Base-by-base conservation (phyloP, 495 filamentous ascomycete species). In the Penicillium canariense region DNA sequence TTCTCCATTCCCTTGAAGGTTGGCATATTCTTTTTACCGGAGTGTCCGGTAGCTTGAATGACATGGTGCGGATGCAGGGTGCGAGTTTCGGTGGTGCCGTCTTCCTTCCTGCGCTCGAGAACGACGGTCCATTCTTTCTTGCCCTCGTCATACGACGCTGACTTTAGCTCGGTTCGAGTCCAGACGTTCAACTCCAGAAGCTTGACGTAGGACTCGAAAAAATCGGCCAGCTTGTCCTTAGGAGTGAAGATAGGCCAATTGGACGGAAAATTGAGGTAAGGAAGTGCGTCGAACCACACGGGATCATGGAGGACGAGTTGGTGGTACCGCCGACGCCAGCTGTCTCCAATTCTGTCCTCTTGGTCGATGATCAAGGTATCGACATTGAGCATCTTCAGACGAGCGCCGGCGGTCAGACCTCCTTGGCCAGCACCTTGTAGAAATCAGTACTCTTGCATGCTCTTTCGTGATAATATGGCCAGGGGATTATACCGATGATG, bases 201-300 rank as follows among this genome's bases (percentile, higher is more conserved):
- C 30, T 81, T 82, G 42, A 81, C 87, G 58, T 94, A 94, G 2
- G 77, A 75, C 39, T 91, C 85, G 62, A 92, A 84, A 76, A 87
- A 93, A 31, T 89, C 84, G 14, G 84, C 89, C 0, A 91, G 75
- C 55, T 92, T 92, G 65, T 92, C 87, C 61, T 91, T 91, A 1
- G 89, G 88, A 1, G 87, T 88, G 63, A 87, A 89, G 23, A 85
- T 59, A 2, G 75, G 75, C 87, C 88, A 92, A 52, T 70, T 72
- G 0, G 76, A 54, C 10, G 89, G 88, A 58, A 91, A 92, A 0
- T 75, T 70, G 1, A 91, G 40, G 67, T 90, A 91, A 1, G 88
- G 85, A 66, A 91, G 64, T 61, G 91, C 87, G 61, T 90, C 86
- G 58, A 82, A 89, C 82, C 85, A 87, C 4, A 91, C 83, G 0